Percentiles rank a stretch among this genome's conserved stretches.
These are phyloP conservation scores for Kockiozyma suomiensis DNA, from an alignment of 805 yeast species.

Conservation along the genomic window DNA sequence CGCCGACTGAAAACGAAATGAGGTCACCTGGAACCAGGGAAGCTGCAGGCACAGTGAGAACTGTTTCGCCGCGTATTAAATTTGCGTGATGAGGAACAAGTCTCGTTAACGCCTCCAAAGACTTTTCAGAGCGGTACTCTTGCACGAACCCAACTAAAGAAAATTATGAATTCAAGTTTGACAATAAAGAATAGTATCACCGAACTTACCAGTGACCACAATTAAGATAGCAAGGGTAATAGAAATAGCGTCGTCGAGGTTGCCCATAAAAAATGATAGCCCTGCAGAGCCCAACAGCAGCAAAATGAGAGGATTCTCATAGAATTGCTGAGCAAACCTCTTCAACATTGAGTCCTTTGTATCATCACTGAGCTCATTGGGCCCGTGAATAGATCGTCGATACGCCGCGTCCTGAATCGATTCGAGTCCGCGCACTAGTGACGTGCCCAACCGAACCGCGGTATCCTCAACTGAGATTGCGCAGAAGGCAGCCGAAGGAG, in stretches of 20 bases:
- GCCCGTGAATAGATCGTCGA: slow-evolving; percentile 75
- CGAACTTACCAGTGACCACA: slow-evolving; percentile 66
- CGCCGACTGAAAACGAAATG: slow-evolving; percentile 88
- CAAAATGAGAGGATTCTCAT: slow-evolving; percentile 88
- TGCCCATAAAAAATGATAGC: slow-evolving; percentile 89
- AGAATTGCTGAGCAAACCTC: slow-evolving; percentile 78
- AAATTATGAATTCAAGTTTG: not conserved
- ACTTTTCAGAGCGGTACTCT: slow-evolving; percentile 93
- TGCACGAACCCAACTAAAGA: slow-evolving; percentile 86
- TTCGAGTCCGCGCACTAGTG: slow-evolving; percentile 60
- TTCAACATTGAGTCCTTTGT: slow-evolving; percentile 67
- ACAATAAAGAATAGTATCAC: not conserved
- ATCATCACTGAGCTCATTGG: slow-evolving; percentile 73
- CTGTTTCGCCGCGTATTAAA: slow-evolving; percentile 74
- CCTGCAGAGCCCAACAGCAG: slow-evolving; percentile 87
- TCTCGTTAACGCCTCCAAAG: slow-evolving; percentile 87
- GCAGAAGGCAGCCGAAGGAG: slow-evolving; percentile 70
- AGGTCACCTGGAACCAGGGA: slow-evolving; percentile 94
- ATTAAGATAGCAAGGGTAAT: slow-evolving; percentile 89
- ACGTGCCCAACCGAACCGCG: slow-evolving; percentile 61
- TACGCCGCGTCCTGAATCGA: slow-evolving; percentile 69
- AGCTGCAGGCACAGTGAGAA: slow-evolving; percentile 72
- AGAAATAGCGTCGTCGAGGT: slow-evolving; percentile 91
- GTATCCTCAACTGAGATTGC: slow-evolving; percentile 68
- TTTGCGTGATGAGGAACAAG: slow-evolving; percentile 97